Conservation (phyloP, 2,329 filamentous ascomycete genomes). For the Xenosphaeropsis pyriputrescens region DNA sequence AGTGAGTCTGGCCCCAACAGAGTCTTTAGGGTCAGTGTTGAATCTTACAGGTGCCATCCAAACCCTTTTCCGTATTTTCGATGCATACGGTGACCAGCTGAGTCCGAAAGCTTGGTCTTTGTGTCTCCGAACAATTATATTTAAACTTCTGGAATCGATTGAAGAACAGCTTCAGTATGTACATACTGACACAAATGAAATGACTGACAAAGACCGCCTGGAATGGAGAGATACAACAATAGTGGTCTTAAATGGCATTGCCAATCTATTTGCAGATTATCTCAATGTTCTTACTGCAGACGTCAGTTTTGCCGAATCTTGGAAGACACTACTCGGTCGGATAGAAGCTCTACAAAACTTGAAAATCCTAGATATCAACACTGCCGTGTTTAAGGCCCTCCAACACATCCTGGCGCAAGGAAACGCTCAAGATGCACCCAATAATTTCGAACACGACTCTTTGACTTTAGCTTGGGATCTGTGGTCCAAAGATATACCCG, state of each 20-base stretch:
- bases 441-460: slow-evolving; percentile 22
- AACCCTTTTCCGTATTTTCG: slow-evolving; percentile 80
- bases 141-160: slow-evolving; percentile 62
- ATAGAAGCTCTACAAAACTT: slow-evolving; percentile 51
- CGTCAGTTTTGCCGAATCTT: slow-evolving; percentile 54
- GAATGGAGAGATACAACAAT: slow-evolving; percentile 66
- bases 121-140: slow-evolving; percentile 68
- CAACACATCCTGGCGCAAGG: slow-evolving; percentile 40
- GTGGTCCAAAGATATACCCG: slow-evolving; percentile 53
- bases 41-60: slow-evolving; percentile 56
- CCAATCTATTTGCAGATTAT: slow-evolving; percentile 61
- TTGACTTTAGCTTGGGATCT: slow-evolving; percentile 52
- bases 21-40: slow-evolving; percentile 18
- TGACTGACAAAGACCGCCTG: slow-evolving; percentile 24
- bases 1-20: slow-evolving; percentile 32
- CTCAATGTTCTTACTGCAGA: slow-evolving; percentile 57
- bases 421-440: slow-evolving; percentile 23
- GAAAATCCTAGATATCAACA: slow-evolving; percentile 53
- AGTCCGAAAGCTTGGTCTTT: slow-evolving; percentile 69
- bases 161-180: slow-evolving; percentile 34
- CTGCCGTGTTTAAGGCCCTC: slow-evolving; percentile 54
- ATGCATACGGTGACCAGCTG: slow-evolving; percentile 74
- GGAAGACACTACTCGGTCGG: slow-evolving; percentile 58
- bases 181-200: slow-evolving; percentile 18
- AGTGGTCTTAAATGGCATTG: slow-evolving; percentile 58